Conservation (phyloP, 1,284 basidiomycete genomes). For the Sanguinoderma infundibulare region DNA sequence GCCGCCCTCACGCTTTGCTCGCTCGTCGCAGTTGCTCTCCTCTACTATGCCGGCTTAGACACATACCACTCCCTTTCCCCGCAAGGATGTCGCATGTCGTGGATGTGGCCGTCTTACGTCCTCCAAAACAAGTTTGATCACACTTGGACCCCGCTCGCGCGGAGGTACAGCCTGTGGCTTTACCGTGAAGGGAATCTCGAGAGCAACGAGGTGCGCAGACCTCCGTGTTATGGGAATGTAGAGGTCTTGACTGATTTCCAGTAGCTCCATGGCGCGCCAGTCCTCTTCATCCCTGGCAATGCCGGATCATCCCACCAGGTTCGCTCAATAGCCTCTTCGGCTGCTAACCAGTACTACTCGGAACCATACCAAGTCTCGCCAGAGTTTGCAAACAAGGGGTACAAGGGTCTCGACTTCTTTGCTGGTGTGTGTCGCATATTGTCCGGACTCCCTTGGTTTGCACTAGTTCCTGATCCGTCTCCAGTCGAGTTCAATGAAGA, state of each 20-base stretch:
- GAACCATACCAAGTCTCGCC: slow-evolving; percentile 54
- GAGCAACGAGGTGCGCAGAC: slow-evolving; percentile 53
- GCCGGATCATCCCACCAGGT: slow-evolving; percentile 95
- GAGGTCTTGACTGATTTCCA: slow-evolving; percentile 25
- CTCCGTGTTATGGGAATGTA: slow-evolving; percentile 11
- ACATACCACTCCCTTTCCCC: slow-evolving; percentile 44
- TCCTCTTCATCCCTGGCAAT: slow-evolving; percentile 97
- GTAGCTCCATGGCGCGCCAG: slow-evolving; percentile 69
- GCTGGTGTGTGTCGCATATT: slow-evolving; percentile 56
- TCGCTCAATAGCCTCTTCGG: slow-evolving; percentile 93
- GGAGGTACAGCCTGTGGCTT: slow-evolving; percentile 84
- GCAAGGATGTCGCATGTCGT: slow-evolving; percentile 96
- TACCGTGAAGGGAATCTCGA: slow-evolving; percentile 94
- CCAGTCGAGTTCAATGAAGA: slow-evolving; percentile 97
- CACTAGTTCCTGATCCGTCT: not conserved
- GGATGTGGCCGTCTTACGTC: slow-evolving; percentile 93
- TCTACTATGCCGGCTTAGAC: slow-evolving; percentile 34
- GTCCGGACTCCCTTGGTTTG: not conserved
- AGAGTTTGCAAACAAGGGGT: slow-evolving; percentile 49
- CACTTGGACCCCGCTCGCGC: slow-evolving; percentile 70
- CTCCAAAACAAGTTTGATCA: slow-evolving; percentile 65
- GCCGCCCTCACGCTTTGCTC: slow-evolving; percentile 26
- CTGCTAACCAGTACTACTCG: slow-evolving; percentile 78
- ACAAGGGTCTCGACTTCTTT: slow-evolving; percentile 82
- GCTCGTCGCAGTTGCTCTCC: slow-evolving; percentile 25